Base-by-base conservation (phyloP, 202 grass and related monocot genomes). In the Dendrocalamus latiflorus region DNA sequence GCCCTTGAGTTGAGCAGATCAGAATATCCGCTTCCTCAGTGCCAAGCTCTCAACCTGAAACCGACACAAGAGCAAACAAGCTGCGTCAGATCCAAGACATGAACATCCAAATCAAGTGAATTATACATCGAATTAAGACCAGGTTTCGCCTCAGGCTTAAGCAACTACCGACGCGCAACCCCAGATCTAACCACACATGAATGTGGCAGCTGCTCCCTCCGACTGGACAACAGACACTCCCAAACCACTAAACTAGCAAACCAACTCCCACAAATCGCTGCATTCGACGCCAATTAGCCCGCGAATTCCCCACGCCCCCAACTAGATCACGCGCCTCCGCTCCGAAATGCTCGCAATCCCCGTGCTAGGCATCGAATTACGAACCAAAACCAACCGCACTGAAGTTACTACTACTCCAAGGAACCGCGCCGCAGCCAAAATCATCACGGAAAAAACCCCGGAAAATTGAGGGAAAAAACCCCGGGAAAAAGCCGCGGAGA, bases 21-120 rank as follows among this genome's bases (percentile, higher is more conserved):
- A 75, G 54, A 37, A 6, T 75, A 41, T 8, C 56, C 18, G 9
- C 61, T 87, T 76, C 62, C 15, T 75, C 75, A 84, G 61, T 34
- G 80, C 70, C 64, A 10, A 72, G 75, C 65, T 58, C 54, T 90
- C 84, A 87, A 90, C 84, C 89, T 90, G 84, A 84, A 90, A 90
- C 75, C 60, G 65, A 73, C 45, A 83, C 11, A 68, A 61, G 8
- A 18, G 9, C n/a, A 51, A 86, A 58, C 48, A 47, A 59, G 11
- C 41, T 3, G 68, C 15, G 21, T 88, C 86, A 91, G 88, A 94
- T 94, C 84, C 68, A 81, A 56, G 18, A 12, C 13, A 28, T n/a
- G 11, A 4, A 2, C 45, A 48, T 17, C 34, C 13, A n/a, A 30
- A 72, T 84, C 34, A 43, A 70, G 11, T 12, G 18, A 47, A 26